Base-by-base conservation (phyloP, 208 protist species). In the Trypanosoma conorhini region DNA sequence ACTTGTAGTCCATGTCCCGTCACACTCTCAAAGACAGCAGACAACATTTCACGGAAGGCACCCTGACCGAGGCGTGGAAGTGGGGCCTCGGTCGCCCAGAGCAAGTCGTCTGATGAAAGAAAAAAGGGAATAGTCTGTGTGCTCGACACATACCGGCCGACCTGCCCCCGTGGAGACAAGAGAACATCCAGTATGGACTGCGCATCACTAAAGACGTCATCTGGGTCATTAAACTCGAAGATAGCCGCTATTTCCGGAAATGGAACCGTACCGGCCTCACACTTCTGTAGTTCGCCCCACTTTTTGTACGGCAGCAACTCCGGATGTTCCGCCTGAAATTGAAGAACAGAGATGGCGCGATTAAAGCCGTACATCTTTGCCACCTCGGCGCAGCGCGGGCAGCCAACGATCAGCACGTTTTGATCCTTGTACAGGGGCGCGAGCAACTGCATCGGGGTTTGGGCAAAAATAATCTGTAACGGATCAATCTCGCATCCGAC, bases 381-480 rank as follows among this genome's bases (percentile, higher is more conserved):
- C 22, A 93, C 83, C 26, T 67, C 77, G 0, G 67, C 80, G 57
- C 82, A 88, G 57, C 78, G 59, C 24, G 74, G 70, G 17, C 61
- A 46, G 26, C 91, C 91, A 12, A 88, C 87, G 33, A 96, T 80
- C 21, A 96, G 74, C 26, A 96, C 87, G 15, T 67, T 76, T 52
- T 80, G 50, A 22, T 72, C 46, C 5, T 70, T 67, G 70, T 87
- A 94, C 62, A 52, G 57, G 13, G 74, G 77, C 33, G 73, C 85
- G 0, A 96, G 76, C 26, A 92, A 70, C 31, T 81, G 73, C 91
- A 96, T 96, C 33, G 91, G 91, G 46, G 83, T 89, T 73, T 94
- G 89, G 1, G 88, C 62, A 13, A 94, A 67, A 13, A 94, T 26
- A 44, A 96, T 77, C 74, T 96, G 88, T 40, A 51, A 46, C 17